These are phyloP conservation scores for Phytopythium boreale DNA, from an alignment of 352 stramenopile genomes.

Conservation along the genomic window DNA sequence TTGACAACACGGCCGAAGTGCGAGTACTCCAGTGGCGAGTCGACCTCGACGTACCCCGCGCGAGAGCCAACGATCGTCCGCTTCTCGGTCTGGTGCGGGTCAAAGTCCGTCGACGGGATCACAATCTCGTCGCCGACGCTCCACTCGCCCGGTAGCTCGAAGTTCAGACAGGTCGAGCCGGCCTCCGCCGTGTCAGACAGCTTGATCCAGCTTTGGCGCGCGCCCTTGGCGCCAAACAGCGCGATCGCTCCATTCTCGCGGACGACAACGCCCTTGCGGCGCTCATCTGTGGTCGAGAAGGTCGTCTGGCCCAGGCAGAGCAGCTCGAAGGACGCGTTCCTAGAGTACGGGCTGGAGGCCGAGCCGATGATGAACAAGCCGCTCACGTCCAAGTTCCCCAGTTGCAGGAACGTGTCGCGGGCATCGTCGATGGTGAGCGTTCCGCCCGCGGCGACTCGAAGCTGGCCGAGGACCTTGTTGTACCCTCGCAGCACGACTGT, in stretches of 20 bases:
- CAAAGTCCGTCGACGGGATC: slow-evolving; percentile 36
- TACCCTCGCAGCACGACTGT: slow-evolving; percentile 24
- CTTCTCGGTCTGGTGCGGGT: slow-evolving; percentile 34
- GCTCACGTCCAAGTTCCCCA: slow-evolving; percentile 28
- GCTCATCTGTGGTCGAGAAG: slow-evolving; percentile 18
- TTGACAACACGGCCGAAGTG: slow-evolving; percentile 39
- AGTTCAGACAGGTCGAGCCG: slow-evolving; percentile 18
- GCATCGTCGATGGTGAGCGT: slow-evolving; percentile 17
- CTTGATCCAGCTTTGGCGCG: slow-evolving; percentile 27
- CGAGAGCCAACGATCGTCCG: slow-evolving; percentile 25
- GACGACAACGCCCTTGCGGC: slow-evolving; percentile 38
- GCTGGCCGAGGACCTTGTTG: slow-evolving; percentile 24
- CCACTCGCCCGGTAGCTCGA: slow-evolving; percentile 27
- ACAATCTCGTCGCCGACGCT: slow-evolving; percentile 38
- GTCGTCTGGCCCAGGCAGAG: slow-evolving; percentile 10
- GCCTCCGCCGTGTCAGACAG: slow-evolving; percentile 16
- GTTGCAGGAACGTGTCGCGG: slow-evolving; percentile 15
- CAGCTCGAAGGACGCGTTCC: slow-evolving; percentile 37
- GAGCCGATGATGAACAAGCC: slow-evolving; percentile 31
- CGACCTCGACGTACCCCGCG: slow-evolving; percentile 18
- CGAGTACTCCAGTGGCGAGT: slow-evolving; percentile 26
- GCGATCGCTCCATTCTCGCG: slow-evolving; percentile 21
- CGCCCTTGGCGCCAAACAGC: slow-evolving; percentile 31
- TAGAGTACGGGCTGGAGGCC: slow-evolving; percentile 20
- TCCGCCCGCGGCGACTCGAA: slow-evolving; percentile 16